A percentile compares a stretch with the other conserved stretches of the same genome.
Conservation (phyloP, 352 stramenopile species). For the Globisporangium spiculum region DNA sequence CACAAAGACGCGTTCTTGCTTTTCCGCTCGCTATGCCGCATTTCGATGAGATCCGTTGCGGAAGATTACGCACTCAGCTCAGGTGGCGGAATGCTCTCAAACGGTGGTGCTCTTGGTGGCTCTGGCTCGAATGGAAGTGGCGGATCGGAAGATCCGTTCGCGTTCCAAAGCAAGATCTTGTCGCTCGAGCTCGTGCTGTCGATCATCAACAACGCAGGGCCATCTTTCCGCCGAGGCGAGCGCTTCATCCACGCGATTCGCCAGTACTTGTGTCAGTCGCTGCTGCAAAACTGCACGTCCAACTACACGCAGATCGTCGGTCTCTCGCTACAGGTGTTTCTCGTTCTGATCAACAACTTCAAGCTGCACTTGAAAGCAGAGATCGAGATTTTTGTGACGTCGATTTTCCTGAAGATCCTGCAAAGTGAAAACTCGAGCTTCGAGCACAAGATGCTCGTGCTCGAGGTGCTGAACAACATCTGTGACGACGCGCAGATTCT, state of each 20-base stretch:
- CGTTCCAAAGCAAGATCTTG: constrained; percentile 96
- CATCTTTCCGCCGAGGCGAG: constrained; percentile 92
- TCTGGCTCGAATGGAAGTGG: constrained; percentile 23
- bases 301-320: constrained; percentile 96
- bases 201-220: constrained; percentile 96
- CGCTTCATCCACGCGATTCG: constrained; percentile 97
- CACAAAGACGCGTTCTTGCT: constrained; percentile 98
- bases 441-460: constrained; percentile 97
- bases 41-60: constrained; percentile 90
- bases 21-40: constrained; percentile 96
- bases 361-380: constrained; percentile 96
- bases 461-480: constrained; percentile 96
- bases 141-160: constrained; percentile 86
- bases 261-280: constrained; percentile 95
- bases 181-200: constrained; percentile 96
- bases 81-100: constrained; percentile 16
- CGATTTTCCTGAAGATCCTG: constrained; percentile 97
- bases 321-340: constrained; percentile 97
- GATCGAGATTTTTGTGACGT: constrained; percentile 98
- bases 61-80: constrained; percentile 73
- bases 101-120: constrained; percentile 7
- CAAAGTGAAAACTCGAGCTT: constrained; percentile 97
- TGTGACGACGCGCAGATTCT: constrained; percentile 94
- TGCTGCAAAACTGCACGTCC: constrained; percentile 99
- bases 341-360: constrained; percentile 93